Evolutionary conservation across 192 early-diverging fungal species (phyloP).

Genomic region (Backusella parvicylindrica): DNA sequence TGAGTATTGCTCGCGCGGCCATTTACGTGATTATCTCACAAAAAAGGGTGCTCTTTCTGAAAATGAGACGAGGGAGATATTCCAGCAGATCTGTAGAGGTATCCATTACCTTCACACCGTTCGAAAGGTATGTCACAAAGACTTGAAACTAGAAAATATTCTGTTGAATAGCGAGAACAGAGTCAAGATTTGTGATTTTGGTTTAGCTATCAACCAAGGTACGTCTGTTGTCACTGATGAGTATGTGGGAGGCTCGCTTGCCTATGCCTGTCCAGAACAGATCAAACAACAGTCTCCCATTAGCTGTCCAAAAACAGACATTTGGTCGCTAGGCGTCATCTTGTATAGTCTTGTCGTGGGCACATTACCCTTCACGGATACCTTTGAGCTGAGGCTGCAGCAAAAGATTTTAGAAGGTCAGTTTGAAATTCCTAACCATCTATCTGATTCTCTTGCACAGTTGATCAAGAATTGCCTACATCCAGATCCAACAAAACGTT

Average conservation of each 20-base stretch:
- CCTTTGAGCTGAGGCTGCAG: constrained; percentile 67
- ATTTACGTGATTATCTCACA: constrained; percentile 55
- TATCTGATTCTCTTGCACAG: constrained; percentile 32
- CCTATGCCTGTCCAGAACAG: constrained; percentile 72
- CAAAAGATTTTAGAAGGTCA: constrained; percentile 63
- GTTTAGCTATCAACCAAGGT: constrained; percentile 54
- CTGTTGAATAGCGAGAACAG: constrained; percentile 58
- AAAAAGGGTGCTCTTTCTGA: constrained; percentile 44
- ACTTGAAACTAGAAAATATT: constrained; percentile 94
- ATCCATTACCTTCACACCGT: constrained; percentile 77
- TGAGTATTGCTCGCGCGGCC: constrained; percentile 63
- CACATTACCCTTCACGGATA: constrained; percentile 71
- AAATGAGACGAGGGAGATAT: constrained; percentile 52
- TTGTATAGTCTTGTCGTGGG: constrained; percentile 68
- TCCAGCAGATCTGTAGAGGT: constrained; percentile 70
- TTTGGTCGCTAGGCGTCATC: constrained; percentile 77
- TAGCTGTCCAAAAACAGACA: constrained; percentile 55
- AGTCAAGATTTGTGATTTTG: constrained; percentile 89
- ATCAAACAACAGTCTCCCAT: constrained; percentile 38
- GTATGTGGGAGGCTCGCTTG: constrained; percentile 59
- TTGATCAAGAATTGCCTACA: constrained; percentile 44
- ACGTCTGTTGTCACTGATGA: not conserved
- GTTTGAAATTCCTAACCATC: constrained; percentile 41
- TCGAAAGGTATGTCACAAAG: constrained; percentile 67
- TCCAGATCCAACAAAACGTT: constrained; percentile 42